These are phyloP conservation scores for Salix caprea DNA, from an alignment of 345 rosid genomes.

Conservation along the genomic window DNA sequence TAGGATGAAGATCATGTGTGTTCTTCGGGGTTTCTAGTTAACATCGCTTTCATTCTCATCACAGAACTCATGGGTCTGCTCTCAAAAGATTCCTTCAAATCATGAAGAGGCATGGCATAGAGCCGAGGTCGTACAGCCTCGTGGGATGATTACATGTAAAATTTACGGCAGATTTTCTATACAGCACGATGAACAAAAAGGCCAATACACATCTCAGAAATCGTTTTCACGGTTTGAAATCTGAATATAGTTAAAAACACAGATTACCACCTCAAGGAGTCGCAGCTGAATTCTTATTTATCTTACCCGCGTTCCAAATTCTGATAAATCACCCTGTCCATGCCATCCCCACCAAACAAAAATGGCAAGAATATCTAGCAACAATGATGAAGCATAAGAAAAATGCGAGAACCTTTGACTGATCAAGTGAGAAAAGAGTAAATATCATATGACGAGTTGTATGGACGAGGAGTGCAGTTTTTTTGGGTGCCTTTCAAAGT, in stretches of 20 bases:
- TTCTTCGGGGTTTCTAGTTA: background rate
- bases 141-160: too few species aligned
- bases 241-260: background rate
- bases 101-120: background rate
- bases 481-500: too few species aligned
- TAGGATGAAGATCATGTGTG: background rate
- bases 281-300: background rate
- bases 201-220: background rate
- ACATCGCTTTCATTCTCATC: background rate
- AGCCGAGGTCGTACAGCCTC: background rate
- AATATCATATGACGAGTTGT: background rate
- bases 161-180: too few species aligned
- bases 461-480: background rate
- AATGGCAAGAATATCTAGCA: background rate
- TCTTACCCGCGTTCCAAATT: background rate
- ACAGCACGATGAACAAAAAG: background rate
- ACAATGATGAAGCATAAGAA: background rate
- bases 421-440: too few species aligned
- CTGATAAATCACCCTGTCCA: background rate
- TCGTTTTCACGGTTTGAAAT: background rate
- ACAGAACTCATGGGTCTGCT: background rate
- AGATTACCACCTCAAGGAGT: background rate
- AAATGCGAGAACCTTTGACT: background rate
- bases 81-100: background rate
- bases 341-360: background rate